Base-by-base conservation (phyloP, 2,329 filamentous ascomycete genomes). In the Aspergillus sclerotialis region DNA sequence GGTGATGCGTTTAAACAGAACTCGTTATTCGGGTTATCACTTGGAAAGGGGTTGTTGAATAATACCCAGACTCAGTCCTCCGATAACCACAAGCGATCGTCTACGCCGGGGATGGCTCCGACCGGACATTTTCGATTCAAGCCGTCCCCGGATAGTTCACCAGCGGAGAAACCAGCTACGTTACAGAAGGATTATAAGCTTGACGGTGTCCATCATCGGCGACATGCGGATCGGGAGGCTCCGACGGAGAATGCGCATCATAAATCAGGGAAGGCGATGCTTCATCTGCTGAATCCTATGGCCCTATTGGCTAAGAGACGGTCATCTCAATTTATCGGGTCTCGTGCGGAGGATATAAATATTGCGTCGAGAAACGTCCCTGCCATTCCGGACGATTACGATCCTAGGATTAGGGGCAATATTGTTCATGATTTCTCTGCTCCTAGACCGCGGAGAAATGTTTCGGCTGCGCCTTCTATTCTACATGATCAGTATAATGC, bases 361-460 rank as follows among this genome's bases (percentile, higher is more conserved):
- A 64, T 68, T 17, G 65, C 64, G 19, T 23, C 19, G 25, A 71
- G 64, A 32, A 49, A 69, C 9, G 60, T 72, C 12, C 64, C 68
- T 33, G 67, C 71, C 2, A 65, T 75, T 34, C 74, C 75, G 2
- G 75, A 76, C 38, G 72, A 78, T 46, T 80, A 77, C 48, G 76
- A 80, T 45, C 76, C 76, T 9, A 67, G 76, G 34, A 81, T 80
- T 38, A 69, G 74, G 33, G 78, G 77, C 12, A 78, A 73, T 31
- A 70, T 76, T 14, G 68, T 81, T 1, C 77, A 82, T 57, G 78
- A 82, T 47, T 82, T 81, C 52, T 79, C 75, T 31, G 74, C 72
- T 4, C 78, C 77, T 5, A 64, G 75, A 33, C 60, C 67, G 27
- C 67, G 69, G 35, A 53, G 58, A 7, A 58, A 61, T 42, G 36